These are phyloP conservation scores for Pezicula neosporulosa DNA, from an alignment of 2,329 filamentous ascomycete species.

Conservation along the genomic window DNA sequence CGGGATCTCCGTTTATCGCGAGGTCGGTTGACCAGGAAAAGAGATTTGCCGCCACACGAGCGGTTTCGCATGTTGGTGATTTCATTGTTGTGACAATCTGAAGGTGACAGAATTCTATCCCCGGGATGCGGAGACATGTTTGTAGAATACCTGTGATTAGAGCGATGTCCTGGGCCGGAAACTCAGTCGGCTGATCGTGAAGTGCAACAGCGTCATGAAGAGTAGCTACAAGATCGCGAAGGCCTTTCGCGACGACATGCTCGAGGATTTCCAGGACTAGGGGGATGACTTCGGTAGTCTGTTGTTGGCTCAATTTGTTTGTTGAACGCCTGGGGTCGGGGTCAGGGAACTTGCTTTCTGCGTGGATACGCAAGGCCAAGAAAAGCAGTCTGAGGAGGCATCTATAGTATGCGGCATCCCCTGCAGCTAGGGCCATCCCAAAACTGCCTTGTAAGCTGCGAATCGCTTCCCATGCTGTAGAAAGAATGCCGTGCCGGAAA, in stretches of 20 bases:
- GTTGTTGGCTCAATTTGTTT: conserved; percentile 16
- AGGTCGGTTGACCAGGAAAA: conserved; percentile 94
- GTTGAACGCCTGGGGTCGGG: conserved; percentile 14
- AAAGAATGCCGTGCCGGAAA: conserved; percentile 43
- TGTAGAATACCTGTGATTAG: conserved; percentile 87
- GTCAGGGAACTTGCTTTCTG: conserved; percentile 25
- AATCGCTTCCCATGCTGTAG: conserved; percentile 58
- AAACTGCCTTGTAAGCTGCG: conserved; percentile 51
- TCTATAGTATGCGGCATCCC: conserved; percentile 71
- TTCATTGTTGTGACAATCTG: conserved; percentile 68
- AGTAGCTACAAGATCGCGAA: conserved; percentile 69
- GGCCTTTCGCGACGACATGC: conserved; percentile 74
- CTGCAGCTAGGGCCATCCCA: conserved; percentile 52
- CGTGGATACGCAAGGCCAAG: conserved; percentile 68
- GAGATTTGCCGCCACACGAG: conserved; percentile 79
- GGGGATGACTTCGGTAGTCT: conserved; percentile 30
- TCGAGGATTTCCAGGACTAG: conserved; percentile 70
- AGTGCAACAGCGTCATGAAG: conserved; percentile 45
- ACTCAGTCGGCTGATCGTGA: conserved; percentile 66
- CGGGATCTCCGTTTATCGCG: conserved; percentile 72
- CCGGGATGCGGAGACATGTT: conserved; percentile 74
- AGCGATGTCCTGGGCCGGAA: conserved; percentile 76
- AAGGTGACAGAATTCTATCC: conserved; percentile 66
- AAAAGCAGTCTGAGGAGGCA: conserved; percentile 82
- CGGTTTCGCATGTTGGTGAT: conserved; percentile 59